Conservation (phyloP, 768 basidiomycete genomes). For the Podaxis mareebaensis region DNA sequence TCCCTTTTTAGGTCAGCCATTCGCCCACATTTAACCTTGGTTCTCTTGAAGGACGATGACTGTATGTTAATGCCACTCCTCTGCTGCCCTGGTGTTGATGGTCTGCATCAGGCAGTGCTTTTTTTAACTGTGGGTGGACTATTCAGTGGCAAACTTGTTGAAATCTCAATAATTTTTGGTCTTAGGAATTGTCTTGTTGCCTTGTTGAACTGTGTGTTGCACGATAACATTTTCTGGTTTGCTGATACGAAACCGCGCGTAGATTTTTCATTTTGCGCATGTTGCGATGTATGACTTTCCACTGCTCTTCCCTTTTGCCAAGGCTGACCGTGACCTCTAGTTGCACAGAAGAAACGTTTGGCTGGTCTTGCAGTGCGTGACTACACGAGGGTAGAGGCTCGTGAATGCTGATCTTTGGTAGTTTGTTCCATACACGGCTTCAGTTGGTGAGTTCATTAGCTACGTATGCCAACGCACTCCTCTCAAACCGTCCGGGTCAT, state of each 20-base stretch:
- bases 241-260: background rate
- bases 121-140: background rate
- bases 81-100: background rate
- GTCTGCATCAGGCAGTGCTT: background rate
- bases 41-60: background rate
- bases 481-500: background rate
- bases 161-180: background rate
- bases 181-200: background rate
- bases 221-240: no score
- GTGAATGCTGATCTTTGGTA: background rate
- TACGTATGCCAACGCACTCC: background rate
- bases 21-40: background rate
- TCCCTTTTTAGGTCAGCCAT: background rate
- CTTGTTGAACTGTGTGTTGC: slow-evolving; percentile 6
- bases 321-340: background rate
- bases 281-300: background rate
- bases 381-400: background rate
- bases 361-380: background rate
- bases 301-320: background rate
- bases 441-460: background rate
- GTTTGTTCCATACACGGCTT: slow-evolving; percentile 1
- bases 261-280: slow-evolving; percentile 8
- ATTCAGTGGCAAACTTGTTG: background rate
- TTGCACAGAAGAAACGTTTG: background rate
- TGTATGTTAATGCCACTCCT: background rate